Base-by-base conservation (phyloP, 805 yeast genomes). In the Aciculoconidium aculeatum region DNA sequence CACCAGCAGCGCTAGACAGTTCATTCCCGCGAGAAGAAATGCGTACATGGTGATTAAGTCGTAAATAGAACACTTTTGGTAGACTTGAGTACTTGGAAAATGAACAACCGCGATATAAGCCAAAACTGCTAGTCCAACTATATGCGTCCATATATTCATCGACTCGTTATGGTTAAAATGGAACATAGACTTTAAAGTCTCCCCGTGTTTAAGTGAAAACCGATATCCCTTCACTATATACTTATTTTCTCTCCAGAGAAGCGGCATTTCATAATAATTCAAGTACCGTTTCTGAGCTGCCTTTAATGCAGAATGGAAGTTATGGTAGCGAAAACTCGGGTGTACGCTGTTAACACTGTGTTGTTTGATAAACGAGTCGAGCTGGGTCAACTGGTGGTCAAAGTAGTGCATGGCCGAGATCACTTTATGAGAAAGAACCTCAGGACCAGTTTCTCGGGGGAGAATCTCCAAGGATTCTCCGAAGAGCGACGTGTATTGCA, bases 231-330 rank as follows among this genome's bases (percentile, higher is more conserved):
- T 62, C 12, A 81, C 64, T 35, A 92, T 84, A 53, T 72, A 87
- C 35, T 86, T 77, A 58, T 92, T 90, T 56, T 88, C 96, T 47
- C 94, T 72, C 95, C 96, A 90, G 27, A 82, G 85, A 42, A 80
- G 74, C 2, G 98, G 98, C 23, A 90, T 63, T 53, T 90, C 94
- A 49, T 83, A 85, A 53, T 80, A 84, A 41, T 85, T 86, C 23
- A 90, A 57, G 32, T 77, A 69, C 25, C 79, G 21, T 51, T 67
- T 71, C 45, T 76, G 87, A 2, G 73, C 72, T 18, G 56, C 60
- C 46, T 78, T 80, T 44, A 67, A 67, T 12, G 67, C 66, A 3
- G 70, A 52, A 40, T 64, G 61, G 41, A 64, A 64, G 46, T 64
- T 64, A 31, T 44, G 55, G 36, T 48, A 62, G 23, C 57, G 48